Percentiles rank a stretch among this genome's conserved stretches.
These are phyloP conservation scores for Gossypium schwendimanii DNA, from an alignment of 441 rosid species.

Conservation along the genomic window DNA sequence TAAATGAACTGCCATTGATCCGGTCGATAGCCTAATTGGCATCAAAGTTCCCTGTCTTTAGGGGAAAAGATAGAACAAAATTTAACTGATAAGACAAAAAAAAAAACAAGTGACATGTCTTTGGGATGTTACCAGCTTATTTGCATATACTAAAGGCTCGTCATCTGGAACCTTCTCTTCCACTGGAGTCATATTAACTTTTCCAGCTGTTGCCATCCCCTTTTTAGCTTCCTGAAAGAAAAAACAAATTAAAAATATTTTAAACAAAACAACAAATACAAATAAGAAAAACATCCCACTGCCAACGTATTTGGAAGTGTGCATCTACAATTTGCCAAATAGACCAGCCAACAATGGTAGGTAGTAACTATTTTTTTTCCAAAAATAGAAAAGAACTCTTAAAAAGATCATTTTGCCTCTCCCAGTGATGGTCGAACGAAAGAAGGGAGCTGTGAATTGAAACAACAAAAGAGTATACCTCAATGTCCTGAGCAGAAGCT, in stretches of 20 bases:
- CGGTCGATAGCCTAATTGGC: background rate
- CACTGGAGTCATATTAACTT: constrained; percentile 38
- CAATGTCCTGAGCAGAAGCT: constrained; percentile 41
- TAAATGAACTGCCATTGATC: background rate
- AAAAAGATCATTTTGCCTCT: background rate
- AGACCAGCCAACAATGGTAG: constrained; percentile 1
- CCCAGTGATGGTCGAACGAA: background rate
- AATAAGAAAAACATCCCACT: background rate
- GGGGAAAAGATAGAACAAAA: background rate
- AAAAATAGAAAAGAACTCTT: background rate
- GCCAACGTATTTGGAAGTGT: background rate
- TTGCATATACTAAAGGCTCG: constrained; percentile 70
- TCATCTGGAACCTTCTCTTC: constrained; percentile 69
- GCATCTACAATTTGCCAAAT: background rate
- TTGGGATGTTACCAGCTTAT: constrained; percentile 53
- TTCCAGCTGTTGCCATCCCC: constrained; percentile 43
- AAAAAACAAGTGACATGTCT: background rate
- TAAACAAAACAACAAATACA: background rate
- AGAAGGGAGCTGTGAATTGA: background rate
- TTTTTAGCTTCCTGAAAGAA: constrained; percentile 58
- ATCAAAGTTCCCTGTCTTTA: background rate
- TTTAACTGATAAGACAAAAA: background rate
- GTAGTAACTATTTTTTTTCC: background rate
- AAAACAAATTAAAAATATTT: background rate
- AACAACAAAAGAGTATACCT: constrained; percentile 31